Base-by-base conservation (phyloP, 768 basidiomycete species). In the Holtermanniella nyarrowii region DNA sequence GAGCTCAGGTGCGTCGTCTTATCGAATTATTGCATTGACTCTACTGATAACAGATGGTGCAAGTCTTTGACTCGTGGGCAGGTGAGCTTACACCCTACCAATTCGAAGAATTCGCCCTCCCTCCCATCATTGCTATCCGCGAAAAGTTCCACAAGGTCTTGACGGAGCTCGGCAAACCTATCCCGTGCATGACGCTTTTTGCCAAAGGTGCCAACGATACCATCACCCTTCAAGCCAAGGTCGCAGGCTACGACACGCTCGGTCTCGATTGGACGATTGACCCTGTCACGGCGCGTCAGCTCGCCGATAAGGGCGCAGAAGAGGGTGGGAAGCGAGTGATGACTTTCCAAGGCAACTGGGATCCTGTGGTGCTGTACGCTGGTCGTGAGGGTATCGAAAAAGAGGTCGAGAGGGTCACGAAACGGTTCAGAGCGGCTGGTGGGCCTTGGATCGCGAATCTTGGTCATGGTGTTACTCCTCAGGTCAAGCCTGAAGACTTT, bases 1-100 rank as follows among this genome's bases (percentile, higher is more conserved):
- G 95, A 14, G 95, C 95, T 44, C 95, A 99, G 81, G 93, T 88
- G 64, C 49, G 77, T 68, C 20, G 7, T 42, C 47, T 25, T 1
- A 20, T 43, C 45, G 12, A 12, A 14, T 22, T 26, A 20, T n/a
- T 26, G 20, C n/a, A 54, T 42, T 31, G 25, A 48, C 25, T 4
- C 47, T 1, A 4, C 47, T 43, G 42, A 16, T 31, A 13, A 31
- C 61, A 99, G 91, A 76, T 95, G 43, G 77, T 97, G 4, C 95
- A 99, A 80, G 79, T 99, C 12, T 99, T 99, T 64, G 95, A 99
- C 72, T 96, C 95, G 0, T 88, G 86, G 80, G 95, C 87, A 7
- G 86, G 86, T 46, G 91, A 95, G 66, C 77, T 99, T 52, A 84
- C 91, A 3, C 88, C 85, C 1, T 75, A 86, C 64, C 86, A 96